phyloP scores from a whole-genome alignment of 176 grass and related monocot species.

The Miscanthus lutarioriparius region DNA sequence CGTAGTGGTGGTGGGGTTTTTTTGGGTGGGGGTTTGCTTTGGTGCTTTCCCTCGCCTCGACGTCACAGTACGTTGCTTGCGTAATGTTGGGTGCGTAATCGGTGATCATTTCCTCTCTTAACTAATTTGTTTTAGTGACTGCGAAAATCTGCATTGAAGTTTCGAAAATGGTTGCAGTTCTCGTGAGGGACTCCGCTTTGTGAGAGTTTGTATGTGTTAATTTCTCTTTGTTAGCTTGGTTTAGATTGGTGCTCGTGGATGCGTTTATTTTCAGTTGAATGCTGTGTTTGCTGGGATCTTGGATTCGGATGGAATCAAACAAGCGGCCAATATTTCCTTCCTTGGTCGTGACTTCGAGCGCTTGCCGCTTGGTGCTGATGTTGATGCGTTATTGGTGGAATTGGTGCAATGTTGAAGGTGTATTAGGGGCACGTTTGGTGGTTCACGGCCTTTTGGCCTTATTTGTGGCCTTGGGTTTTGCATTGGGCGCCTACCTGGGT shows the following conservation, averaged over 20 bases:
- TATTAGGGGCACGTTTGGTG: background rate
- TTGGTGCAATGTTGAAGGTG: background rate
- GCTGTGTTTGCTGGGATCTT: background rate
- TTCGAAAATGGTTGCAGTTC: background rate
- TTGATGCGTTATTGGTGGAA: background rate
- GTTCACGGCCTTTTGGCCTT: background rate
- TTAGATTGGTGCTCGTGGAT: background rate
- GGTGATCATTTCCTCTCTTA: background rate
- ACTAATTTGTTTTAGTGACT: background rate
- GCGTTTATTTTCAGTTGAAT: background rate
- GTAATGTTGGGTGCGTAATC: background rate
- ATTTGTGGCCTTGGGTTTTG: background rate
- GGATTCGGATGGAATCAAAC: background rate
- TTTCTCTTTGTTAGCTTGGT: background rate
- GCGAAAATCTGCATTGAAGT: background rate
- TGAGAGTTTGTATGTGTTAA: background rate
- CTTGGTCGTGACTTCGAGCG: background rate
- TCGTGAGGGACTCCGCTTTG: no score
- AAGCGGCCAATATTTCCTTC: background rate
- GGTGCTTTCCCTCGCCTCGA: background rate
- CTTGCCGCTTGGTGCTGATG: background rate
- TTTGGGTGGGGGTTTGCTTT: background rate
- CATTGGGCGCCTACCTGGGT: background rate
- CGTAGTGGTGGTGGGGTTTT: background rate
- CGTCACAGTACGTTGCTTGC: background rate